Conservation (phyloP, 805 yeast genomes). For the Zygoascus bituminiphila region DNA sequence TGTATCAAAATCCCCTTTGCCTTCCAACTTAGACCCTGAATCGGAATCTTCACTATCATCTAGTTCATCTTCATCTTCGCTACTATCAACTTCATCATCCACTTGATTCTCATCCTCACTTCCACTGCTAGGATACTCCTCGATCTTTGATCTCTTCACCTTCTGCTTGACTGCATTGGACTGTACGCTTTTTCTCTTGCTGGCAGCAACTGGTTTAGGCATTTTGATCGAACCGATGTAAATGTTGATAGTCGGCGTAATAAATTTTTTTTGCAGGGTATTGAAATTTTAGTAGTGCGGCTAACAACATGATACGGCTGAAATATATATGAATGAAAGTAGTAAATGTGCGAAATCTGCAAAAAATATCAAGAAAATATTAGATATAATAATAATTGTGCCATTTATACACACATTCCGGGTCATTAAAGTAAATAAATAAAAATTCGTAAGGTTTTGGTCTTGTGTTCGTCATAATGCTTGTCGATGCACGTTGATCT, state of each 20-base stretch:
- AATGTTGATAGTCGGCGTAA: background rate
- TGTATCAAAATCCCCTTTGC: slow-evolving; percentile 3
- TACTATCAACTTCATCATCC: slow-evolving; percentile 10
- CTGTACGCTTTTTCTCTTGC: background rate
- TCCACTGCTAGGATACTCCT: background rate
- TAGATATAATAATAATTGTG: too few relatives aligned
- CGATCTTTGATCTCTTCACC: background rate
- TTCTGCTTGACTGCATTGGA: background rate
- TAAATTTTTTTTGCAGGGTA: background rate
- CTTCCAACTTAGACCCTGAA: background rate
- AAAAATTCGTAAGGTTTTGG: too few relatives aligned
- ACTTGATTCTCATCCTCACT: slow-evolving; percentile 9
- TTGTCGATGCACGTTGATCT: too few relatives aligned
- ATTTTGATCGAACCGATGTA: background rate
- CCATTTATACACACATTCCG: too few relatives aligned
- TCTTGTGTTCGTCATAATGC: too few relatives aligned
- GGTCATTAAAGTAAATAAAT: too few relatives aligned
- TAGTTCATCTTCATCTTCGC: slow-evolving; percentile 4
- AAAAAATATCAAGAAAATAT: too few relatives aligned
- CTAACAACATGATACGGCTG: background rate
- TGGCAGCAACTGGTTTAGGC: background rate
- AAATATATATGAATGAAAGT: too few relatives aligned
- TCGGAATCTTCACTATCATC: background rate
- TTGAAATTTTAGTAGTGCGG: background rate
- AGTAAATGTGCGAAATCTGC: too few relatives aligned